Evolutionary conservation across 257 asterid genomes (phyloP), one percentile per base, ranked within the genome.

Genomic region (Lantana camara): DNA sequence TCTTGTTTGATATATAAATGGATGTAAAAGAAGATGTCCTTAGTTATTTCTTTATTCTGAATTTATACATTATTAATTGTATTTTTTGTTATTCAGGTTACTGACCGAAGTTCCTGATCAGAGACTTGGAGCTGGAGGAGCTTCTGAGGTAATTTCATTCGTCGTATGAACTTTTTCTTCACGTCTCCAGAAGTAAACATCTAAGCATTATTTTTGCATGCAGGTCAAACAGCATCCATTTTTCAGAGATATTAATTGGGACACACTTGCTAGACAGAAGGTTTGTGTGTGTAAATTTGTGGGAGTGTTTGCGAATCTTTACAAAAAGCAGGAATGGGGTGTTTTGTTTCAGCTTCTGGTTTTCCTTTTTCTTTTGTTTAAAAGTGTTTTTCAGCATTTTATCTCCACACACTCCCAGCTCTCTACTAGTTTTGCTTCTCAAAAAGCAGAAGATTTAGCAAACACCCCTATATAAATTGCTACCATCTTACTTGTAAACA

Each of bases 261-360:
- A 94, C 77, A 94, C 99, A 4, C 92, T 94, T 64, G 99, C 96
- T 44, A 81, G 97, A 68, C 99, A 90, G 70, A 94, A 94, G 99
- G 97, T 90, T 64, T 22, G 32, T 27, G 32, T 27, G 32, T 27
- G 32, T 27, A n/a, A n/a, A 5, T 27, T 27, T 27, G 32, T 27
- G 32, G 32, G 32, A 27, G 32, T 27, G 32, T 27, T 27, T 27
- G 32, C 32, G n/a, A n/a, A n/a, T n/a, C n/a, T 27, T 27, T 27
- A 5, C 32, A 2, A 27, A 5, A 27, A 27, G 32, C 32, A 27
- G 5, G 32, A 27, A 27, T 27, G 2, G 32, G 32, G 5, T 2
- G 32, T 27, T 2, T 27, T 2, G 2, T 27, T 27, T 27, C 32
- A 27, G 32, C 32, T 27, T 27, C 32, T 27, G 32, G 5, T 2